Conservation (phyloP, 768 basidiomycete genomes). For the Rhizopogon salebrosus region DNA sequence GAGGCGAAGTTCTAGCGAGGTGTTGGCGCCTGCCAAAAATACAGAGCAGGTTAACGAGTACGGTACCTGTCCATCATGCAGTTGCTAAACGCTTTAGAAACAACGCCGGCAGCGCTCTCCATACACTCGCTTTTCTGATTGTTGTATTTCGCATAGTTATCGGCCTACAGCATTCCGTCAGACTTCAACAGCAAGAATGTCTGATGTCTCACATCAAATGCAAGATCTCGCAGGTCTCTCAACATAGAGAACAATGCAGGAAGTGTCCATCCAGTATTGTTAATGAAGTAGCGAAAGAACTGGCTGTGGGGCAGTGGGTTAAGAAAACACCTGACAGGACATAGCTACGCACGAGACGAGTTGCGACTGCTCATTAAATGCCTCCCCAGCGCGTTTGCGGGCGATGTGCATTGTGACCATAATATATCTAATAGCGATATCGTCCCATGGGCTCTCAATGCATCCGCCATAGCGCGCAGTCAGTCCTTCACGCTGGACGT, state of each 20-base stretch:
- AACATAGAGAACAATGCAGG: slow-evolving; percentile 79
- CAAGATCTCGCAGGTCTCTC: slow-evolving; percentile 78
- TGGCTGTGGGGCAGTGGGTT: slow-evolving; percentile 34
- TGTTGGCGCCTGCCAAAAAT: background rate
- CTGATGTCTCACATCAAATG: slow-evolving; percentile 61
- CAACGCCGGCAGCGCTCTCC: slow-evolving; percentile 83
- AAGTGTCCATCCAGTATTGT: slow-evolving; percentile 82
- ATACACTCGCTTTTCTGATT: slow-evolving; percentile 59
- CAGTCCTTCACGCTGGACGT: slow-evolving; percentile 18
- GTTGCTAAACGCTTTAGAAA: slow-evolving; percentile 84
- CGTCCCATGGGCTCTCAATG: slow-evolving; percentile 77
- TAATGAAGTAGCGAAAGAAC: slow-evolving; percentile 76
- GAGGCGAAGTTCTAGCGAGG: slow-evolving; percentile 51
- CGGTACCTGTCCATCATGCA: slow-evolving; percentile 80
- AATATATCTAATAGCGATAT: slow-evolving; percentile 80
- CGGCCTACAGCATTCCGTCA: slow-evolving; percentile 39
- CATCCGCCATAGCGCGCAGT: slow-evolving; percentile 43
- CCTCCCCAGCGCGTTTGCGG: slow-evolving; percentile 60
- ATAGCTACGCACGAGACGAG: slow-evolving; percentile 64
- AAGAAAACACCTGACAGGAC: background rate
- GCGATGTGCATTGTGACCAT: slow-evolving; percentile 68
- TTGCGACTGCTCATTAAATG: slow-evolving; percentile 75
- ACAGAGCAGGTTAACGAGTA: background rate
- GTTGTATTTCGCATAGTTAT: slow-evolving; percentile 53
- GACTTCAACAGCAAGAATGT: background rate